Evolutionary conservation across 2,329 filamentous ascomycete species (phyloP), one percentile per base, ranked within the genome.

Genomic region (Thelonectria olida): DNA sequence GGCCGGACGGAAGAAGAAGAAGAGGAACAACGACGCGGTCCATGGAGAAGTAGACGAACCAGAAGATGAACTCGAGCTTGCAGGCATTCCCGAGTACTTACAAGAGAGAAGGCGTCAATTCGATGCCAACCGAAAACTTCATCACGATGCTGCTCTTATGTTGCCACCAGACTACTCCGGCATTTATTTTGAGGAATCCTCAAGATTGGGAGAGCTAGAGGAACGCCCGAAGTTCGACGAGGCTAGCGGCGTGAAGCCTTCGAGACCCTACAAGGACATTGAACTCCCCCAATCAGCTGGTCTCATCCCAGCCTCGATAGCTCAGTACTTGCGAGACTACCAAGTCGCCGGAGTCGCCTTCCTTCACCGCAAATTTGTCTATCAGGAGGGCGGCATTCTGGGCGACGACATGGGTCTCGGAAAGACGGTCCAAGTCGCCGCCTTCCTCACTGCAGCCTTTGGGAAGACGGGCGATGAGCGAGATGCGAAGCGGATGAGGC

Each of bases 351-450:
- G 96, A 5, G 92, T 91, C 13, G 84, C 86, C 28, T 98, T 97
- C 71, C 82, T 99, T 7, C 94, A 98, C 74, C 87, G 92, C 61
- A 85, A 92, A 20, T 98, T 98, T 73, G 90, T 97, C 4, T 95
- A 92, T 67, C 96, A 99, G 72, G 90, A 90, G 68, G 96, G 96
- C 1, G 93, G 92, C 2, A 92, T 99, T 20, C 83, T 99, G 0
- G 94, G 95, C 3, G 96, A 99, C 73, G 96, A 99, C 72, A 99
- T 99, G 96, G 96, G 96, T 19, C 78, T 99, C 28, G 96, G 96
- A 1, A 99, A 99, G 78, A 99, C 96, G 0, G 92, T 99, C 2
- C 96, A 99, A 76, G 92, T 99, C 23, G 96, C 93, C 58, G 92
- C 94, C 0, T 98, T 99, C 67, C 81, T 99, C 20, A 92, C 93